Evolutionary conservation across 257 asterid genomes (phyloP).

Genomic region (Nicotiana otophora): DNA sequence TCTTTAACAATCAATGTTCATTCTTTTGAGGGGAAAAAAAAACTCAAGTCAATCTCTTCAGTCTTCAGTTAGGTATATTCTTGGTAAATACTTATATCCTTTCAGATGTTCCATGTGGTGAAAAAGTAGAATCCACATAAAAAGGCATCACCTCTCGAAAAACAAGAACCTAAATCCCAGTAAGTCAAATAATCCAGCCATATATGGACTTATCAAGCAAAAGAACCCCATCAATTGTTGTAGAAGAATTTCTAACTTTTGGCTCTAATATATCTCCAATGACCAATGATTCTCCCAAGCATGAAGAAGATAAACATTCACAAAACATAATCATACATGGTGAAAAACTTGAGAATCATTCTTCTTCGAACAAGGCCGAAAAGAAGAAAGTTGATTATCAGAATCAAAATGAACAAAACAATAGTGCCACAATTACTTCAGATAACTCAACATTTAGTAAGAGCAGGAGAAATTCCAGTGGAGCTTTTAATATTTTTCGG

Average conservation of each 20-base stretch:
- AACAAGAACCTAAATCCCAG: neutral
- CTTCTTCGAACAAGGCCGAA: neutral
- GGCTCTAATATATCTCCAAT: neutral
- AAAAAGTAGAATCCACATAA: neutral
- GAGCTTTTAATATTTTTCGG: neutral
- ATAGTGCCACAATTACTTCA: neutral
- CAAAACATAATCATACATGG: neutral
- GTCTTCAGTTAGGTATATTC: too few relatives aligned
- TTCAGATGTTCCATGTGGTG: too few relatives aligned
- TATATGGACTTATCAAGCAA: too few relatives aligned
- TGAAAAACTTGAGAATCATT: neutral
- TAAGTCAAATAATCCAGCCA: neutral
- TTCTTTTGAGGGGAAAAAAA: too few relatives aligned
- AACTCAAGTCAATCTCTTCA: too few relatives aligned
- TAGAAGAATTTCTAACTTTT: neutral
- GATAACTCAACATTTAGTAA: neutral
- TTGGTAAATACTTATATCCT: too few relatives aligned
- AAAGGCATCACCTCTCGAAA: neutral
- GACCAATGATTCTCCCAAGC: neutral
- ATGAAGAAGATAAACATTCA: neutral
- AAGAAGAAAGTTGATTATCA: neutral
- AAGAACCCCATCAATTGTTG: neutral
- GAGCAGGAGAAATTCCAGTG: neutral
- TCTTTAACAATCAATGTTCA: neutral
- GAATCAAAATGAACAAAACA: neutral